Evolutionary conservation across 192 early-diverging fungal genomes (phyloP), one percentile per base, ranked within the genome.

Genomic region (Backusella psychrophila): DNA sequence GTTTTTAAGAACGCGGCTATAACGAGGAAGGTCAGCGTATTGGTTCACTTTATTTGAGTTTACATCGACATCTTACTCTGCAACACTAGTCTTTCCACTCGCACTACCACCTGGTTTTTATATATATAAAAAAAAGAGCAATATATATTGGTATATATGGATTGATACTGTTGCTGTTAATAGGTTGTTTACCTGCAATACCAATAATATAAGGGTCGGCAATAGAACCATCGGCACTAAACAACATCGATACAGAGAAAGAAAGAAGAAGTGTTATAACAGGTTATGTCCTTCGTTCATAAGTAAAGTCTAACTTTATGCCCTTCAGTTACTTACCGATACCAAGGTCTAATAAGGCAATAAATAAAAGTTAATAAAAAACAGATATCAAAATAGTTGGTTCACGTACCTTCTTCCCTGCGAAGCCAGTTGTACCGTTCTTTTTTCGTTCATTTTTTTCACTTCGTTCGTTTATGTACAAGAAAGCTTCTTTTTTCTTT

Each of bases 31-130:
- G n/a, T 63, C 11, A 63, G 9, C 29, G 26, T 63, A 3, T 12
- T 63, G 21, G 3, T 29, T 59, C 7, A 23, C 0, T 41, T 26
- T 33, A 23, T 76, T 6, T 46, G 17, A 21, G n/a, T 31, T 26
- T 2, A 12, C 35, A 29, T 39, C 14, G 15, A 44, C 4, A 44
- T 53, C 77, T 78, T 83, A 86, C 82, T 90, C 86, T 5, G 93
- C 87, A 31, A 94, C 92, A 85, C 92, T 92, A 38, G 93, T 94
- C 80, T 94, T 94, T 70, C 93, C 93, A 84, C 93, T 94, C 56
- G 91, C 92, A 85, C 92, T 94, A 56, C 91, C 93, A 67, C 87
- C 87, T 89, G 53, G 53, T 19, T 1, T 38, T 53, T 53, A n/a
- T 53, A 6, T 56, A 23, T 56, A 23, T 23, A 11, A 9, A 56